Evolutionary conservation across 495 filamentous ascomycete species (phyloP).

Genomic region (Cetradonia linearis): DNA sequence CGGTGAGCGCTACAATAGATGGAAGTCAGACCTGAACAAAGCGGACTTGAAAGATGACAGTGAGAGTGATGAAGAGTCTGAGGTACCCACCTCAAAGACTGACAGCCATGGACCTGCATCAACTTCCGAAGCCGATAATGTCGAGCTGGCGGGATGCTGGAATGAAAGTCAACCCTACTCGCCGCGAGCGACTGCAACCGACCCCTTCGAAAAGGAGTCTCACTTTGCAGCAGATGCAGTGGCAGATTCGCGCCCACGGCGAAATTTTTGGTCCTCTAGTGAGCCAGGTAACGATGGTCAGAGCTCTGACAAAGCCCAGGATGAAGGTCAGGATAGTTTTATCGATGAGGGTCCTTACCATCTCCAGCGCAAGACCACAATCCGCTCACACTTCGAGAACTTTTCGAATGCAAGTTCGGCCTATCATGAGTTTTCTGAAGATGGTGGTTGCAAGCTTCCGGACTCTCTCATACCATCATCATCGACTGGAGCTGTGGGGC

Average conservation of each 20-base stretch:
- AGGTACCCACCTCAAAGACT: slow-evolving; percentile 5
- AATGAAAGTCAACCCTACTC: slow-evolving; percentile 51
- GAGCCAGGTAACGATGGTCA: slow-evolving; percentile 38
- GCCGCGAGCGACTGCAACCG: slow-evolving; percentile 24
- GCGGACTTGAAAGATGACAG: slow-evolving; percentile 33
- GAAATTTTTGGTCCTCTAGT: slow-evolving; percentile 10
- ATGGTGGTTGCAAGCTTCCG: slow-evolving; percentile 3
- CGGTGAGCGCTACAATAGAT: slow-evolving; percentile 60
- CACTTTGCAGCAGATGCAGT: background rate
- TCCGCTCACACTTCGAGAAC: background rate
- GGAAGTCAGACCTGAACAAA: slow-evolving; percentile 61
- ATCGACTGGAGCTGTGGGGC: slow-evolving; percentile 10
- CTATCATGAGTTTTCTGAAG: background rate
- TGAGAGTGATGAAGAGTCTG: slow-evolving; percentile 14
- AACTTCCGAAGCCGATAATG: slow-evolving; percentile 23
- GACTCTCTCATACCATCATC: slow-evolving; percentile 5
- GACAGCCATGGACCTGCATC: background rate
- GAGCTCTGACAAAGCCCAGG: slow-evolving; percentile 30
- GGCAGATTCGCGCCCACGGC: background rate
- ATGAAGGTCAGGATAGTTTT: slow-evolving; percentile 27
- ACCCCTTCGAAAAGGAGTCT: background rate
- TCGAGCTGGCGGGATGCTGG: slow-evolving; percentile 47
- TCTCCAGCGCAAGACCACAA: background rate
- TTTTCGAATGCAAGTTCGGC: background rate
- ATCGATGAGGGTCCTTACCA: slow-evolving; percentile 15